Evolutionary conservation across 2,329 filamentous ascomycete species (phyloP), one percentile per base, ranked within the genome.

Genomic region (Verticillium isaacii): DNA sequence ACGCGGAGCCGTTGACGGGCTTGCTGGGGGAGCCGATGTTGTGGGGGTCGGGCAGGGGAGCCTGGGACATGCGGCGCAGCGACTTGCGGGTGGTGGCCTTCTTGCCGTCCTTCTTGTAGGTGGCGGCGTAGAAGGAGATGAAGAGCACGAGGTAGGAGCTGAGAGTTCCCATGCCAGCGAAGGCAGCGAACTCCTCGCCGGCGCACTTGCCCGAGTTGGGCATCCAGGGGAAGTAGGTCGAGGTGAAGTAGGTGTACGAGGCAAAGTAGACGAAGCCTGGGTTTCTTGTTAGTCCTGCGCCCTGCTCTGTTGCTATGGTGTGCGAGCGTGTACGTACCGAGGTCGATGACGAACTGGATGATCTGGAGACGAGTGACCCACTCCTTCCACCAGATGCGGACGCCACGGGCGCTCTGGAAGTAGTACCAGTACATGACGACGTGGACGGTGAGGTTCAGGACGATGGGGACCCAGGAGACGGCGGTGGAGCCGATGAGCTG

Each of bases 371-470:
- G 91, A 70, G 94, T 98, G 75, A 98, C 96, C 90, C 94, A 98
- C 81, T 97, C 92, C 90, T 98, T 98, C 94, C 94, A 98, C 93
- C 93, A 97, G 80, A 97, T 95, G 72, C 89, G 89, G 77, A 98
- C 87, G 69, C 95, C 95, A 70, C 94, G 93, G 61, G 94, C 93
- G 73, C 92, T 94, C 85, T 98, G 94, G 89, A 98, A 98, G 87
- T 98, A 98, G 88, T 98, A 98, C 93, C 93, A 97, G 89, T 98
- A 98, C 94, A 98, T 98, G 75, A 97, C 91, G 63, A 98, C 94
- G 80, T 98, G 94, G 61, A 98, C 94, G 66, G 87, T 87, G 73
- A 98, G 81, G 85, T 98, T 98, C 70, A 98, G 87, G 60, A 87
- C 89, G 75, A 98, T 98, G 65, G 90, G 89, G 61, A 97, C 92